A percentile compares a stretch with the other conserved stretches of the same genome.
phyloP scores from a whole-genome alignment of 148 eudicot species.

The Euryodendron excelsum region DNA sequence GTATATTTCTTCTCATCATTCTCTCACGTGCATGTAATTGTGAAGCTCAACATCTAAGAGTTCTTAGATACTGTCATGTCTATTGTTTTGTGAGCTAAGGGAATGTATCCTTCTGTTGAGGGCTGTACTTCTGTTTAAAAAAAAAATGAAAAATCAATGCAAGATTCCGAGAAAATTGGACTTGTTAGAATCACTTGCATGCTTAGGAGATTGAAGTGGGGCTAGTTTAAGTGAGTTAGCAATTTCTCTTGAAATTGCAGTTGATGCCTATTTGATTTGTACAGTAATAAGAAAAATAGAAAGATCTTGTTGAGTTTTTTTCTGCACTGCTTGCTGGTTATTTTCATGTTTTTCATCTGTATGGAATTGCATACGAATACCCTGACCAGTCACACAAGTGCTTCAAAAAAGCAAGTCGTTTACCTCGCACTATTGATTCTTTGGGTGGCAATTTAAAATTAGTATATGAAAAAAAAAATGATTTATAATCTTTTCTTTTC shows the following conservation, averaged over 20 bases:
- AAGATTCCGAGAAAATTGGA: neutral
- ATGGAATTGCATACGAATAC: neutral
- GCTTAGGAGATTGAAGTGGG: slow-evolving; percentile 1
- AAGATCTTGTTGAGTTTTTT: neutral
- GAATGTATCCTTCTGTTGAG: neutral
- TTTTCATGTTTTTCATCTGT: neutral
- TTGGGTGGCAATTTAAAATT: neutral
- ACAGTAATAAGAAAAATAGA: no score
- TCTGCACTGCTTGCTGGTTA: neutral
- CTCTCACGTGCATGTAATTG: neutral
- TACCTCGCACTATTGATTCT: neutral
- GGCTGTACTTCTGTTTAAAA: neutral
- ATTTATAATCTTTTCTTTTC: no score
- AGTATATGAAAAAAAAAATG: neutral
- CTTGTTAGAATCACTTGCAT: neutral
- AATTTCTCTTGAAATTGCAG: neutral
- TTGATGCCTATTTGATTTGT: neutral
- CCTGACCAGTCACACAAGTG: neutral
- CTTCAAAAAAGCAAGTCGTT: slow-evolving; percentile 3
- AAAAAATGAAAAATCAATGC: neutral
- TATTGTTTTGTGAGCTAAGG: no score
- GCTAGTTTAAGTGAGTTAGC: neutral
- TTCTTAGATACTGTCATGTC: neutral
- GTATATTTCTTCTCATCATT: neutral
- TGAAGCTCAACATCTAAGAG: neutral